Evolutionary conservation across 2,329 filamentous ascomycete species (phyloP), one percentile per base, ranked within the genome.

Genomic region (Pseudogymnoascus sp.): DNA sequence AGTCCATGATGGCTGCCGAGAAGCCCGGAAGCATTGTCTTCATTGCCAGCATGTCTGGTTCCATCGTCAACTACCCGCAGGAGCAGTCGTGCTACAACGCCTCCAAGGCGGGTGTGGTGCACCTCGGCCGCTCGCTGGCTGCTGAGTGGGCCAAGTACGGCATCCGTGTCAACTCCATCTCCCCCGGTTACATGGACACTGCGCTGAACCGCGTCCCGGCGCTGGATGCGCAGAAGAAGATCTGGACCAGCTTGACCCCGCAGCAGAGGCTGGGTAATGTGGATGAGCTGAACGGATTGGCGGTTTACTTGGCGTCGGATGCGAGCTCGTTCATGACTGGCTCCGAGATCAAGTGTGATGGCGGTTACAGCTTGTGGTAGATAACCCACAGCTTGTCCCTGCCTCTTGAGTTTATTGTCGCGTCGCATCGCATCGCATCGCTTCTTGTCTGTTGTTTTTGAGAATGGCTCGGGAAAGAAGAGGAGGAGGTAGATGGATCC

Each of bases 141-240:
- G 89, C 89, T 63, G 90, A 95, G 78, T 93, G 90, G 90, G 88
- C 90, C 71, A 88, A 90, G 77, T 82, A 91, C 76, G 81, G 82
- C 70, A 91, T 93, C 72, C 87, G 90, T 38, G 89, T 93, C 71
- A 95, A 95, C 82, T 88, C 85, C 76, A 91, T 93, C 76, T 90
- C 86, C 6, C 90, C 90, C 19, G 90, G 90, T 31, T 93, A 93
- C 80, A 93, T 93, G 86, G 89, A 93, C 79, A 95, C 90, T 4
- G 88, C 87, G 4, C 80, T 91, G 66, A 93, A 91, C 83, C 86
- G 87, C 65, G 88, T 90, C 6, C 88, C 88, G 21, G 87, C 87
- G 40, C 85, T 92, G 19, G 88, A 92, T 67, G 88, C 87, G 59
- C 87, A 91, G 81, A 91, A 91, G 85, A 87, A 87, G 77, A 89